Percentiles rank a stretch among this genome's conserved stretches.
Evolutionary conservation across 164 flowering plant genomes (phyloP).

Genomic region (Magnolia kwangsiensis): DNA sequence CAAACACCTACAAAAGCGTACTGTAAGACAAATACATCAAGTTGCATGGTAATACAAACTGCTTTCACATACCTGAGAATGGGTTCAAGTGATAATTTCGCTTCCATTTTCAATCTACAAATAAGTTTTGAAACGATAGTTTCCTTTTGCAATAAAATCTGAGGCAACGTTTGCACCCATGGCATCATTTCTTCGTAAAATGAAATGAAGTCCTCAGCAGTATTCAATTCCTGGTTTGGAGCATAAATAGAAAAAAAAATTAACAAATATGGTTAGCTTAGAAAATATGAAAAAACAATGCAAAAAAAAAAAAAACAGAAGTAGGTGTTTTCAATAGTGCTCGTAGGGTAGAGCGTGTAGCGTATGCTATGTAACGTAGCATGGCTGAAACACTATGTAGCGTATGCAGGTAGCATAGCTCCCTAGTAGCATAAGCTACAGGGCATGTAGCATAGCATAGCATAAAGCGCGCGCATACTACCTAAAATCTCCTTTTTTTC

Average conservation of each 20-base stretch:
- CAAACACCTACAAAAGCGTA: not conserved
- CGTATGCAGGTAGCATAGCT: too few relatives aligned
- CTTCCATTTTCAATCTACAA: slow-evolving; percentile 61
- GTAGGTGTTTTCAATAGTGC: not conserved
- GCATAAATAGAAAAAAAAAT: not conserved
- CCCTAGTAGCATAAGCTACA: too few relatives aligned
- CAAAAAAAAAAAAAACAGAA: not conserved
- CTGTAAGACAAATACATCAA: not conserved
- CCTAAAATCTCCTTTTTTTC: too few relatives aligned
- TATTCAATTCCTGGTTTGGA: slow-evolving; percentile 70
- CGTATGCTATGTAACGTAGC: too few relatives aligned
- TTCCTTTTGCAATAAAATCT: slow-evolving; percentile 70
- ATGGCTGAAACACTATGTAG: too few relatives aligned
- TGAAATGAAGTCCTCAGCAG: slow-evolving; percentile 89
- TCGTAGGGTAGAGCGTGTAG: too few relatives aligned
- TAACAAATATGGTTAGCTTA: not conserved
- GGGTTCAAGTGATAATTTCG: slow-evolving; percentile 82
- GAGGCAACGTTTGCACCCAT: slow-evolving; percentile 69
- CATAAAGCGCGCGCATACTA: too few relatives aligned
- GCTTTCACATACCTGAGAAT: slow-evolving; percentile 60
- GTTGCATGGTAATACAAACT: not conserved
- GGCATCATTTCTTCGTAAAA: slow-evolving; percentile 78
- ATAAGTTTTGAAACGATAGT: slow-evolving; percentile 60
- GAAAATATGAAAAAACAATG: not conserved
- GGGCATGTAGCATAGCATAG: too few relatives aligned